A percentile compares a stretch with the other conserved stretches of the same genome.
These are phyloP conservation scores for Suillus bovinus DNA, from an alignment of 768 basidiomycete genomes.

Conservation along the genomic window DNA sequence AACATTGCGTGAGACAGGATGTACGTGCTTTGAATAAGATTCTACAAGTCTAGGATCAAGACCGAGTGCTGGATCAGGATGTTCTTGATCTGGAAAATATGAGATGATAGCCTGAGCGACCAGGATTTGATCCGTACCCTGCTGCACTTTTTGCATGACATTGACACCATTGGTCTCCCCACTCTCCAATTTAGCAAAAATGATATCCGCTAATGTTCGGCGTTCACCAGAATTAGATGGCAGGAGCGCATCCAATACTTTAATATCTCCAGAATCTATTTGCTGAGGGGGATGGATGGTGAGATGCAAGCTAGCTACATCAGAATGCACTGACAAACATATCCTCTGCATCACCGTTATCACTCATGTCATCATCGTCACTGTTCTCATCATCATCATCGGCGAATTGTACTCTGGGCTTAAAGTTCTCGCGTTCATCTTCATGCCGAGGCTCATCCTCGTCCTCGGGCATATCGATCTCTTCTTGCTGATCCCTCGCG, in stretches of 20 bases:
- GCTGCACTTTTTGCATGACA: constrained; percentile 59
- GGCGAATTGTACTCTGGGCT: constrained; percentile 36
- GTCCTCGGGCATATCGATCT: constrained; percentile 67
- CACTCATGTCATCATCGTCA: constrained; percentile 36
- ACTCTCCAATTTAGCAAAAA: constrained; percentile 87
- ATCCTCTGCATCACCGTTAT: constrained; percentile 57
- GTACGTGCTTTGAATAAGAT: constrained; percentile 84
- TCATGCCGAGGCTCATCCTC: constrained; percentile 44
- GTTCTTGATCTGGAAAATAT: constrained; percentile 42
- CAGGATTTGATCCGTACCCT: constrained; percentile 40
- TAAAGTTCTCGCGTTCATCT: constrained; percentile 32
- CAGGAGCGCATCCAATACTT: constrained; percentile 78
- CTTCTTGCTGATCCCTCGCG: constrained; percentile 91
- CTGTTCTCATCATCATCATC: constrained; percentile 52
- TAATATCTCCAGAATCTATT: constrained; percentile 89
- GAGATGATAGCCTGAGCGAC: constrained; percentile 9
- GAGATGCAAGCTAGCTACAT: constrained; percentile 11
- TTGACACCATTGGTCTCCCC: constrained; percentile 50
- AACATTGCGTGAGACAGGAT: background rate
- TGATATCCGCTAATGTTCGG: constrained; percentile 93
- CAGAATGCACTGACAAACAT: constrained; percentile 50
- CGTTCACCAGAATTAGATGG: constrained; percentile 76
- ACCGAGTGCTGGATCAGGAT: constrained; percentile 81
- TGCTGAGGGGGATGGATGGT: constrained; percentile 48
- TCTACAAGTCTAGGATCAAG: constrained; percentile 92